Evolutionary conservation across 768 basidiomycete genomes (phyloP), one percentile per base, ranked within the genome.

Genomic region (Candolleomyces eurysporus): DNA sequence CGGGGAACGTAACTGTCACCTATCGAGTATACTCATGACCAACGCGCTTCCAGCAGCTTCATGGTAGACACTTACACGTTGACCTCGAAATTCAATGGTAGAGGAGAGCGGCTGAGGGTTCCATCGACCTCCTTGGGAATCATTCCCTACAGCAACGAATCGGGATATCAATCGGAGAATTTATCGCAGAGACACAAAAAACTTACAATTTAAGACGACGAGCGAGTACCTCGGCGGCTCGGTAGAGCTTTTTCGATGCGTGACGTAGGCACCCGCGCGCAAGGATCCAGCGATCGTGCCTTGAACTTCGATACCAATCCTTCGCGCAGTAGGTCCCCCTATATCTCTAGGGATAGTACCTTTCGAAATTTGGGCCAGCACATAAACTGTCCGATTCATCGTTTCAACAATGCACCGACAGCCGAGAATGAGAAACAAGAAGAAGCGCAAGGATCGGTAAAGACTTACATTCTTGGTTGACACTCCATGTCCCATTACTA

Each of bases 1-100:
- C 86, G 4, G 88, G 88, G 76, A 91, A 91, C 10, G 86, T 87
- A 70, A 87, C 87, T 0, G 74, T 79, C 9, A 85, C 89, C 82
- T 87, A 56, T 58, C 48, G 31, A 31, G n/a, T 39, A 17, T 7
- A 26, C 51, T 55, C 55, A 17, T 46, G 45, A 46, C 7, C 6
- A 5, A 21, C 45, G 7, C 16, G 14, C 45, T 8, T 36, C 36
- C 36, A 11, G 6, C 8, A 36, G 11, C 36, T 36, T 11, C 5
- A 36, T 36, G 6, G 36, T 36, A 11, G 36, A 36, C 36, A 36
- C 74, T 63, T 55, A 81, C 86, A 78, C 87, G 86, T 72, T 75
- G 77, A 2, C 82, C 88, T 57, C 81, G 79, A 73, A 89, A 89
- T 61, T 83, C 80, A 61, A 90, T 89, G 9, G 87, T 88, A 1